Evolutionary conservation across 1,284 basidiomycete genomes (phyloP).

Genomic region (Mrakiaceae sp.): DNA sequence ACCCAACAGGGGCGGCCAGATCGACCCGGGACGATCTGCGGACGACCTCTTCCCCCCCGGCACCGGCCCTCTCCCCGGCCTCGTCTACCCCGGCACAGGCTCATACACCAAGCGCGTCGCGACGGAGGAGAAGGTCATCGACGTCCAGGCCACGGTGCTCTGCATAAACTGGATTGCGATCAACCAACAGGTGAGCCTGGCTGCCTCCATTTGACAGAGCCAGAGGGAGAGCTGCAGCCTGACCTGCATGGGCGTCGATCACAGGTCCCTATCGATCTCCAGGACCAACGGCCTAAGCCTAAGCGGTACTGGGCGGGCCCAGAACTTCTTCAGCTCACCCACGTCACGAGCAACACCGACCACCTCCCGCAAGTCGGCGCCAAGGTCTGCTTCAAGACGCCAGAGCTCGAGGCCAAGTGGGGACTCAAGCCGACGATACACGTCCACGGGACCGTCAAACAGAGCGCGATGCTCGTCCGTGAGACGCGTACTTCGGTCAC

Average conservation of each 20-base stretch:
- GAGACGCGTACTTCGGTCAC: constrained; percentile 54
- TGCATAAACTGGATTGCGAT: constrained; percentile 80
- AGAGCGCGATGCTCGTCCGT: constrained; percentile 51
- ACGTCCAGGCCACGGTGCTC: constrained; percentile 46
- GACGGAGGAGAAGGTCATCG: constrained; percentile 19
- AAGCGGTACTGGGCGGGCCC: constrained; percentile 60
- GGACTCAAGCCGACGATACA: constrained; percentile 22
- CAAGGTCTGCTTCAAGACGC: constrained; percentile 27
- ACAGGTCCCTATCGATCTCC: constrained; percentile 10
- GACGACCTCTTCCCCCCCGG: constrained; percentile 15
- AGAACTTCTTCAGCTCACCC: constrained; percentile 53
- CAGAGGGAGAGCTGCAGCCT: not conserved
- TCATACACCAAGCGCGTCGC: constrained; percentile 28
- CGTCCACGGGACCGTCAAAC: constrained; percentile 33
- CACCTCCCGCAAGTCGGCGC: constrained; percentile 30
- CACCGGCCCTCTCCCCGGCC: not conserved
- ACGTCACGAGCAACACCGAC: constrained; percentile 40
- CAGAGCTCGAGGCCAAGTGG: not conserved
- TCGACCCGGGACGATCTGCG: constrained; percentile 25
- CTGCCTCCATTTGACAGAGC: not conserved
- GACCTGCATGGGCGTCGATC: not conserved
- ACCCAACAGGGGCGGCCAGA: constrained; percentile 20
- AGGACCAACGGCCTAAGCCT: constrained; percentile 44
- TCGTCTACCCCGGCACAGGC: not conserved
- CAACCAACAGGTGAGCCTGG: constrained; percentile 58